Percentiles rank a stretch among this genome's conserved stretches.
Evolutionary conservation across 192 early-diverging fungal species (phyloP).

Genomic region (Thamnidium elegans): DNA sequence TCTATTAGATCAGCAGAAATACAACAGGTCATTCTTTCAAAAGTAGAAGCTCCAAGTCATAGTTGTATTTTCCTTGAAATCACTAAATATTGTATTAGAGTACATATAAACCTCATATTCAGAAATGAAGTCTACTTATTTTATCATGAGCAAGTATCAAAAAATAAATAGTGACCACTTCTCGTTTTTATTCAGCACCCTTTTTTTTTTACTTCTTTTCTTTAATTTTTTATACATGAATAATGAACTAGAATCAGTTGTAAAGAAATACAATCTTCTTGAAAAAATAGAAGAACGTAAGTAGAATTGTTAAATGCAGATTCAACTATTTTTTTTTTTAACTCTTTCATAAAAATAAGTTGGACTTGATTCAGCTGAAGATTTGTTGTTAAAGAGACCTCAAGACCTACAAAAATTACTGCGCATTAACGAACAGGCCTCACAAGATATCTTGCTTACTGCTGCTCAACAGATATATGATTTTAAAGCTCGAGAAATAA

Average conservation of each 20-base stretch:
- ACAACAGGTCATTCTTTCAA: too few relatives aligned
- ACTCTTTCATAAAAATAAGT: neutral
- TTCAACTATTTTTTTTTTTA: neutral
- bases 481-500: constrained; percentile 4
- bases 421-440: neutral
- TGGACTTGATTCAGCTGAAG: constrained; percentile 20
- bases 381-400: constrained; percentile 4
- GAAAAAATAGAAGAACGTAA: constrained; percentile 12
- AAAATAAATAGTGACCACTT: too few relatives aligned
- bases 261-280: neutral
- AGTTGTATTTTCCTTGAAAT: too few relatives aligned
- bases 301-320: neutral
- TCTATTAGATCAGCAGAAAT: too few relatives aligned
- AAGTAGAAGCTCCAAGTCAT: too few relatives aligned
- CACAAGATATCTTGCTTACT: neutral
- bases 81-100: too few relatives aligned
- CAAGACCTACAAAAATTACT: constrained; percentile 8
- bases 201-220: neutral
- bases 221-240: neutral
- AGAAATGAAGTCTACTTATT: too few relatives aligned
- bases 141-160: too few relatives aligned
- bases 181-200: too few relatives aligned
- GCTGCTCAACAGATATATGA: constrained; percentile 9
- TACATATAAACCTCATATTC: too few relatives aligned
- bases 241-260: constrained; percentile 8